Evolutionary conservation across 208 protist species (phyloP).

Genomic region (Crithidia thermophila): DNA sequence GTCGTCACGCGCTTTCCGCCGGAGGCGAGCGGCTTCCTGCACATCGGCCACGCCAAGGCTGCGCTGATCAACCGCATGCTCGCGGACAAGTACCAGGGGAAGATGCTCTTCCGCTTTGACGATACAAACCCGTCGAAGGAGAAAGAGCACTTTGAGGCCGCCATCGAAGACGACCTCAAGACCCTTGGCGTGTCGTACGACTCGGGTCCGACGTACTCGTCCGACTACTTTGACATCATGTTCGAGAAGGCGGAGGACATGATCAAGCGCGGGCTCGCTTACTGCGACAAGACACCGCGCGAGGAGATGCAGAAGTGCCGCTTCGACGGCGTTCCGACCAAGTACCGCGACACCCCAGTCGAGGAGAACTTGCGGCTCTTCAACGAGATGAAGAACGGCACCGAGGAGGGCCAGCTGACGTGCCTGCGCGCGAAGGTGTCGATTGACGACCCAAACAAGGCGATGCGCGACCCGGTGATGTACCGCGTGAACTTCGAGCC

Average conservation of each 20-base stretch:
- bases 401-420: slow-evolving; percentile 89
- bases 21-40: slow-evolving; percentile 97
- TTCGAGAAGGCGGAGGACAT: slow-evolving; percentile 90
- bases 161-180: slow-evolving; percentile 96
- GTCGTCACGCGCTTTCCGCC: slow-evolving; percentile 98
- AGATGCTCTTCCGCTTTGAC: slow-evolving; percentile 99
- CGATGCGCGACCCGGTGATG: slow-evolving; percentile 98
- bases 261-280: slow-evolving; percentile 93
- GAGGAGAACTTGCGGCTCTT: slow-evolving; percentile 97
- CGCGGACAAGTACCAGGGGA: slow-evolving; percentile 96
- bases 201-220: slow-evolving; percentile 93
- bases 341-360: slow-evolving; percentile 84
- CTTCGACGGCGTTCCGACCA: slow-evolving; percentile 91
- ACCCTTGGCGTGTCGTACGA: slow-evolving; percentile 93
- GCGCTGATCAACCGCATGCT: slow-evolving; percentile 98
- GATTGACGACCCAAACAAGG: slow-evolving; percentile 94
- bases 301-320: slow-evolving; percentile 96
- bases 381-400: slow-evolving; percentile 94
- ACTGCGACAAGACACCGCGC: slow-evolving; percentile 96
- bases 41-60: slow-evolving; percentile 99
- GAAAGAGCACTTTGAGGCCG: slow-evolving; percentile 96
- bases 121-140: slow-evolving; percentile 99
- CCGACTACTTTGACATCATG: slow-evolving; percentile 98
- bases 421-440: slow-evolving; percentile 98
- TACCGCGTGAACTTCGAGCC: slow-evolving; percentile 95